Base-by-base conservation (phyloP, 306 rosid genomes). In the Comarum palustre region DNA sequence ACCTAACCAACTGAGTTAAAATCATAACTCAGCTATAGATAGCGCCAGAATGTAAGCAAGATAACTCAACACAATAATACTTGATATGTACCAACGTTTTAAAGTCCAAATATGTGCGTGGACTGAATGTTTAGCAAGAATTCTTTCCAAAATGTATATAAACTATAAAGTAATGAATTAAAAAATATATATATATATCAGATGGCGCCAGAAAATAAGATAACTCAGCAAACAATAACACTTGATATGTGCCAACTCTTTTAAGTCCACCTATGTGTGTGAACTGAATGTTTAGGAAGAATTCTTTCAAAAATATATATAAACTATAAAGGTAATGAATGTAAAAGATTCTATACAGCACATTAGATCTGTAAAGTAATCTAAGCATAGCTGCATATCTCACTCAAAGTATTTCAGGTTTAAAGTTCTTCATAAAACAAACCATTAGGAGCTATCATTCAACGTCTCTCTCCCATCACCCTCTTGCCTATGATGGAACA, bases 1-100 rank as follows among this genome's bases (percentile, higher is more conserved):
- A 68, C 67, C 79, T 50, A 42, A 17, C 20, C 36, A 8, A 39
- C 36, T 36, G 39, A 52, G 13, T n/a, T 12, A 55, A 59, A 75
- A 68, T 66, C 25, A 61, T 45, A 41, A 38, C 31, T 24, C 57
- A 57, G 79, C 32, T 60, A 43, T 22, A 69, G 3, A 60, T 42
- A 20, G 29, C 29, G 27, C 19, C 54, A 6, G n/a, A 41, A 57
- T 55, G 55, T 14, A 39, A 38, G 46, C 45, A 71, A 24, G 32
- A 25, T 24, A 27, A 58, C 8, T 15, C 15, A 57, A 57, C 34
- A 24, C 36, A 57, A 57, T 25, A 39, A 39, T 39, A 54, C 62
- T 52, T 52, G 27, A 20, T 52, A 20, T 2, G 59, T 20, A 20
- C 8, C 4, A n/a, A 20, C 22, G 2, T 52, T 52, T 20, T 52